Evolutionary conservation across 2,329 filamentous ascomycete genomes (phyloP).

Genomic region (Lasiodiplodia hormozganensis): DNA sequence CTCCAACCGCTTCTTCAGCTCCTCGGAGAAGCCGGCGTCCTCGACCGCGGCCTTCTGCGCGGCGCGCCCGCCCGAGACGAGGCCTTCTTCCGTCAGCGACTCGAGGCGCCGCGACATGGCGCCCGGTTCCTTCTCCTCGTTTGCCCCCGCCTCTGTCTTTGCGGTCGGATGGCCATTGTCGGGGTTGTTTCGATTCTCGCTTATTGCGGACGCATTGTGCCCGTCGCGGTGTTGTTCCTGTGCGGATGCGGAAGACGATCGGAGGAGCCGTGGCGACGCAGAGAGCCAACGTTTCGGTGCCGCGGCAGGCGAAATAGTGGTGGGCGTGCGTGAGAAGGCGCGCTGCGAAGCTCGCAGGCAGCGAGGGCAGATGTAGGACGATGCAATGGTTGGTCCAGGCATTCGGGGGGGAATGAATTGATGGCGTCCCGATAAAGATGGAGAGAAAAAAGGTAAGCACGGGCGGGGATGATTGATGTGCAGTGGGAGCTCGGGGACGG

Average conservation of each 20-base stretch:
- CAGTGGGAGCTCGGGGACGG: background rate
- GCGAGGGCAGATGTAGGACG: conserved; percentile 46
- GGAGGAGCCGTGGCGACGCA: conserved; percentile 31
- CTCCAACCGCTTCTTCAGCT: conserved; percentile 64
- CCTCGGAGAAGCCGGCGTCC: conserved; percentile 68
- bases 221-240: conserved; percentile 32
- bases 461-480: background rate
- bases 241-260: conserved; percentile 35
- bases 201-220: conserved; percentile 29
- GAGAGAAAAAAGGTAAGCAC: background rate
- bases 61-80: conserved; percentile 62
- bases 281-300: conserved; percentile 28
- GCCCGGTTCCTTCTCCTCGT: conserved; percentile 49
- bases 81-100: conserved; percentile 66
- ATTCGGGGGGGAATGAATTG: background rate
- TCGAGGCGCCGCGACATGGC: conserved; percentile 65
- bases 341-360: conserved; percentile 44
- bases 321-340: conserved; percentile 25
- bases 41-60: conserved; percentile 64
- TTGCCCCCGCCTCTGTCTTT: background rate
- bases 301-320: background rate
- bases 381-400: conserved; percentile 7
- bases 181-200: background rate
- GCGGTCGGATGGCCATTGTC: background rate
- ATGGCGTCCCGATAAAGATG: background rate